Evolutionary conservation across 352 stramenopile genomes (phyloP), one percentile per base, ranked within the genome.

Genomic region (Blastocystis sp.): DNA sequence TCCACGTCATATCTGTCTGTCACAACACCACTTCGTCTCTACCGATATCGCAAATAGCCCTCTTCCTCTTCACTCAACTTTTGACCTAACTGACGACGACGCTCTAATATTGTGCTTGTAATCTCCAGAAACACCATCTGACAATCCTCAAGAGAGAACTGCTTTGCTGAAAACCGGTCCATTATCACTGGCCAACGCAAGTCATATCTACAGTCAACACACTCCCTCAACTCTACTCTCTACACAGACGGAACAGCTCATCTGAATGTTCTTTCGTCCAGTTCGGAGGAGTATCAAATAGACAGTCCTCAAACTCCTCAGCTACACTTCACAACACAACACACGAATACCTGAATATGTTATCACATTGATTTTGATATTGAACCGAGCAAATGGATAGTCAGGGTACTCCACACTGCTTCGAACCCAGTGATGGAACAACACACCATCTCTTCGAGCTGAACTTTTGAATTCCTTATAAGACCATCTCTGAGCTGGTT

Each of bases 331-430:
- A 77, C 9, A 77, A n/a, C n/a, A 56, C 1, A 56, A 24, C 11
- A 9, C 22, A 15, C 24, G 19, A 48, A 22, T 56, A 77, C 64
- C 4, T 35, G 66, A 89, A 42, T 90, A 90, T 37, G n/a, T 54
- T 22, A 90, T 54, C 9, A 90, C n/a, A 30, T 90, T 73, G 27
- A 90, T 64, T 24, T 87, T 27, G 3, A 48, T 33, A 57, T 87
- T 87, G 44, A 90, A 90, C 33, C 64, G 56, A 11, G 75, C 40
- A 64, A 90, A 90, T 11, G 82, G 82, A 40, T 90, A 90, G 56
- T 90, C 82, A 22, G 64, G 62, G 19, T 77, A 87, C 42, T 90
- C 82, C 27, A 77, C 82, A 22, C 22, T 69, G 19, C 33, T 27
- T n/a, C 82, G 68, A 48, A 88, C 82, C 82, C 82, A 90, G 59